Evolutionary conservation across 306 rosid genomes (phyloP).

Genomic region (Cucumis sativus): DNA sequence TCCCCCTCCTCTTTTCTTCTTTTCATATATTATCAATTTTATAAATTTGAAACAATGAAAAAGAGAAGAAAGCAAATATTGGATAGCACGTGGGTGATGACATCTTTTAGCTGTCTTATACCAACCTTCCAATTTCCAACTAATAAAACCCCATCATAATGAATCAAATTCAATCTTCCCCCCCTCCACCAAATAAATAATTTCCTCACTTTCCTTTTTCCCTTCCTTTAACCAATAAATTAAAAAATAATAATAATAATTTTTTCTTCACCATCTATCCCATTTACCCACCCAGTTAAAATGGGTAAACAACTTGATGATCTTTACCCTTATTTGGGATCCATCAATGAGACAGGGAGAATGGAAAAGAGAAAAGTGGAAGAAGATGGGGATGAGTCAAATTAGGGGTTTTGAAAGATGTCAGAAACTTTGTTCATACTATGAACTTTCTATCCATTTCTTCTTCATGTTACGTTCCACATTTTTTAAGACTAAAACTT

Average conservation of each 20-base stretch:
- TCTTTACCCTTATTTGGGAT: neutral
- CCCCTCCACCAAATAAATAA: neutral
- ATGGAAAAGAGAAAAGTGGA: neutral
- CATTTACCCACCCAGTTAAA: no score
- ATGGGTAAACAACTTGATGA: no score
- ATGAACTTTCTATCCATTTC: neutral
- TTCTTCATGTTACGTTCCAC: neutral
- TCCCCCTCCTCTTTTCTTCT: neutral
- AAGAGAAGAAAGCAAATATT: constrained; percentile 3
- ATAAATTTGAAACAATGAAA: neutral
- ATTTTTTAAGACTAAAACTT: neutral
- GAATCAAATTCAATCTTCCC: neutral
- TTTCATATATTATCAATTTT: neutral
- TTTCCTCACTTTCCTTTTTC: neutral
- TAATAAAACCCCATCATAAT: neutral
- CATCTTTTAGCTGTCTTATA: constrained; percentile 11
- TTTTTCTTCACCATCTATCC: no score
- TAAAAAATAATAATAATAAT: no score
- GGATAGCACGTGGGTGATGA: constrained; percentile 43
- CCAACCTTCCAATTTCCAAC: constrained; percentile 6
- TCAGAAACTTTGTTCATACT: neutral
- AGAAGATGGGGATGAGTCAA: neutral
- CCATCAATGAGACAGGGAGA: neutral
- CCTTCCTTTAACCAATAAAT: neutral
- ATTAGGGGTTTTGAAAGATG: neutral